Evolutionary conservation across 805 yeast genomes (phyloP).

Genomic region (Metschnikowia aberdeeniae): DNA sequence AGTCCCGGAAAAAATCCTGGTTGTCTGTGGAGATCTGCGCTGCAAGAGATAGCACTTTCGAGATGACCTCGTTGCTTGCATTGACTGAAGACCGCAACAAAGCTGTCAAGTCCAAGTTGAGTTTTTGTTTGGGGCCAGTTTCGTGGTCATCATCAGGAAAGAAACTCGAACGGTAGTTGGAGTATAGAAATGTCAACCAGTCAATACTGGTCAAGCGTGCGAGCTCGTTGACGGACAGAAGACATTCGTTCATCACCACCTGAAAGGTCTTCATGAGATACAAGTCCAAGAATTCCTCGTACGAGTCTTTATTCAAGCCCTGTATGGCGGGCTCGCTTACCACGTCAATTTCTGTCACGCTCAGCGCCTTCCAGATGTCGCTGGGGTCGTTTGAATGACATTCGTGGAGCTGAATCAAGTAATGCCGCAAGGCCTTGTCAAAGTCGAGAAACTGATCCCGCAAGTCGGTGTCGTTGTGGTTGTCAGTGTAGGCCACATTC

Average conservation of each 20-base stretch:
- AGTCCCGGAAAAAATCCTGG: conserved; percentile 70
- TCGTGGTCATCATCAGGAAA: conserved; percentile 24
- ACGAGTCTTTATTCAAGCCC: conserved; percentile 37
- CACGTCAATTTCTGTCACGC: conserved; percentile 24
- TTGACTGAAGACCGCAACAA: conserved; percentile 65
- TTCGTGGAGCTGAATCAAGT: conserved; percentile 29
- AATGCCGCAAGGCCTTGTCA: conserved; percentile 30
- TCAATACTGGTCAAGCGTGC: conserved; percentile 82
- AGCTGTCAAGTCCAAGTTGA: conserved; percentile 58
- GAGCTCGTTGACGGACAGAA: conserved; percentile 52
- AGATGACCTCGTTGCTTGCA: conserved; percentile 74
- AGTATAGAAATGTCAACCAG: conserved; percentile 82
- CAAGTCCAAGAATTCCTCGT: conserved; percentile 39
- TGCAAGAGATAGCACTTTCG: conserved; percentile 65
- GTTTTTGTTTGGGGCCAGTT: conserved; percentile 9
- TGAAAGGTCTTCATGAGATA: conserved; percentile 53
- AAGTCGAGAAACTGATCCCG: conserved; percentile 34
- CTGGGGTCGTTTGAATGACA: conserved; percentile 14
- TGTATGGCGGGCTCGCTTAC: conserved; percentile 52
- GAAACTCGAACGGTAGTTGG: conserved; percentile 46
- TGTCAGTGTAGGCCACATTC: conserved; percentile 33
- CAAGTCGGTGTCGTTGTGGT: conserved; percentile 34
- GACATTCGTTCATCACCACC: conserved; percentile 61
- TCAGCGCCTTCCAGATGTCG: conserved; percentile 6
- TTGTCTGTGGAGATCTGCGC: conserved; percentile 74